Evolutionary conservation across 2,329 filamentous ascomycete genomes (phyloP).

Genomic region (Aspergillus calidoustus): DNA sequence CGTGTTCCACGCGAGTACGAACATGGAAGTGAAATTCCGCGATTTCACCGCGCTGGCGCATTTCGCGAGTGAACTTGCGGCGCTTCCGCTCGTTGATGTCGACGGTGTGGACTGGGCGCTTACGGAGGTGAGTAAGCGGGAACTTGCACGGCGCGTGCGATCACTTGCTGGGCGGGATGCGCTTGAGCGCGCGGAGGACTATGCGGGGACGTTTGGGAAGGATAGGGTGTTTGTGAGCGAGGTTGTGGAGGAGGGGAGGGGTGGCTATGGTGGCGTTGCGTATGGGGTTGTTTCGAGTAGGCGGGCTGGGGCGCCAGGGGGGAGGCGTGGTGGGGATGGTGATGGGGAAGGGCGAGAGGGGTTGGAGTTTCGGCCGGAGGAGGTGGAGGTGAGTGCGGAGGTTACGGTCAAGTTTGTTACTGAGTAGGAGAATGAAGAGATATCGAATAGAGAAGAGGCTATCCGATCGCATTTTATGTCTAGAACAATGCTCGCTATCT

Average conservation of each 20-base stretch:
- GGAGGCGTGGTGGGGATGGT: neutral
- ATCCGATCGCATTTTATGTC: too few relatives aligned
- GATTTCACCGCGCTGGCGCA: neutral
- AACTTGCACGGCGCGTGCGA: neutral
- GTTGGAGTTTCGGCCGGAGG: slow-evolving; percentile 2
- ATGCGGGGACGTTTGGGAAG: neutral
- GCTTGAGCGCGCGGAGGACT: neutral
- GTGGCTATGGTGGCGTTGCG: neutral
- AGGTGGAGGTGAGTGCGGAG: neutral
- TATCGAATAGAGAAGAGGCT: too few relatives aligned
- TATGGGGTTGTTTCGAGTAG: neutral
- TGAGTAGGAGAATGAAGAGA: neutral
- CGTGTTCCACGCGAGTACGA: neutral
- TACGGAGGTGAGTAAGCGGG: slow-evolving; percentile 2
- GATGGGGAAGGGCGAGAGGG: neutral
- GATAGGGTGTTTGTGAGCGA: neutral
- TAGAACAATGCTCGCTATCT: too few relatives aligned
- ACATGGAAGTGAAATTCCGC: neutral
- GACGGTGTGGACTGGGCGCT: neutral
- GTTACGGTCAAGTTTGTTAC: slow-evolving; percentile 1
- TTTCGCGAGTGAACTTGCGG: neutral
- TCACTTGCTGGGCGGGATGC: neutral
- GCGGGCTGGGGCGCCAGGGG: too few relatives aligned
- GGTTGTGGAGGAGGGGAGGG: neutral
- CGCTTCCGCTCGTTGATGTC: neutral